Conservation (phyloP, 345 rosid species). For the Psidium guajava region DNA sequence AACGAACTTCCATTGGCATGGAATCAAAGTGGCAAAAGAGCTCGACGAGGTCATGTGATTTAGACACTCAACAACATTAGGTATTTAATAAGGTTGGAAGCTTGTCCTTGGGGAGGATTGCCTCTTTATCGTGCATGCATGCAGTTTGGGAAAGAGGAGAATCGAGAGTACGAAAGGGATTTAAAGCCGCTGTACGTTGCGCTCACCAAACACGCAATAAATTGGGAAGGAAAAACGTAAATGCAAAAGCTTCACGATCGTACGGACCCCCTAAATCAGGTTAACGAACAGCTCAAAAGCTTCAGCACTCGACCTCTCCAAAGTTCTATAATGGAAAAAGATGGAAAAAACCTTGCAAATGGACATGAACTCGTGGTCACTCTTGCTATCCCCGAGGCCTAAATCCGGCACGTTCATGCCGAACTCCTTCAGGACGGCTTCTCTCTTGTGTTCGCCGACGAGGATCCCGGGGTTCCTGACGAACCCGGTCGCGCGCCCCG, state of each 20-base stretch:
- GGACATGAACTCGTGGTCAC: constrained; percentile 81
- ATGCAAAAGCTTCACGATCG: not conserved
- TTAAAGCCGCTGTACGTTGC: not conserved
- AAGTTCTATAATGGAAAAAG: not conserved
- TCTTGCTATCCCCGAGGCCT: constrained; percentile 69
- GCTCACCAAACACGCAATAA: not conserved
- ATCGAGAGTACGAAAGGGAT: not conserved
- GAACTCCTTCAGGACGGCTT: constrained; percentile 48
- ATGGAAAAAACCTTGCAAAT: constrained; percentile 58
- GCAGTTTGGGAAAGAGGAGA: not conserved
- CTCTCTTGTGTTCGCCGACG: constrained; percentile 49
- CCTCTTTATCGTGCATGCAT: not conserved
- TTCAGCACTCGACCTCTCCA: not conserved
- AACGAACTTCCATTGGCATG: not conserved
- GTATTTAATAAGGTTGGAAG: not conserved
- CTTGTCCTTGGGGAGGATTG: not conserved
- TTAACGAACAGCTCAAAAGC: not conserved
- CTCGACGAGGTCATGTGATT: not conserved
- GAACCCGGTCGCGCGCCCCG: constrained; percentile 82
- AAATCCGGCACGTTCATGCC: constrained; percentile 59
- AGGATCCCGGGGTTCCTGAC: constrained; percentile 57
- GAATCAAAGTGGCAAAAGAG: not conserved
- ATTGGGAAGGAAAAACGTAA: not conserved
- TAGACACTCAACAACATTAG: not conserved
- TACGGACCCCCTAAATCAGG: not conserved